Evolutionary conservation across 2,329 filamentous ascomycete genomes (phyloP).

Genomic region (Xylariaceae sp.): DNA sequence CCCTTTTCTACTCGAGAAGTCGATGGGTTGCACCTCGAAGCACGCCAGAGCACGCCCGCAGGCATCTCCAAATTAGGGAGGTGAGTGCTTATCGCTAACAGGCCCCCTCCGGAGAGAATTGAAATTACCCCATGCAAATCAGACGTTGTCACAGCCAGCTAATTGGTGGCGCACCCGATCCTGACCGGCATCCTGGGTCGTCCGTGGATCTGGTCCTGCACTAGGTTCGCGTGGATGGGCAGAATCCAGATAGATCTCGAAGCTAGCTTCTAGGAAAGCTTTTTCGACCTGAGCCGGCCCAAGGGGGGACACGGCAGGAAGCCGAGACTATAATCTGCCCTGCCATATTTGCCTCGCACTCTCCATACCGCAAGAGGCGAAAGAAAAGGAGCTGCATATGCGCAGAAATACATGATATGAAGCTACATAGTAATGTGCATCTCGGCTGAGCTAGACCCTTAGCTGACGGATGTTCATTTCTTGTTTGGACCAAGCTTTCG

Average conservation of each 20-base stretch:
- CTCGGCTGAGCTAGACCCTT: no score
- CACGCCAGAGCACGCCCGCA: slow-evolving; percentile 8
- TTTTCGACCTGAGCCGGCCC: background rate
- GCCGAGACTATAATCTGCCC: slow-evolving; percentile 2
- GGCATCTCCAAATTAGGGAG: slow-evolving; percentile 17
- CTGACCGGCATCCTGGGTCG: slow-evolving; percentile 6
- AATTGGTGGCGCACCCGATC: slow-evolving; percentile 8
- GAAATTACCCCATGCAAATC: slow-evolving; percentile 3
- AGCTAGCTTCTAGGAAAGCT: slow-evolving; percentile 3
- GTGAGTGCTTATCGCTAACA: slow-evolving; percentile 14
- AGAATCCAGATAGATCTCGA: no score
- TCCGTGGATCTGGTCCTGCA: slow-evolving; percentile 3
- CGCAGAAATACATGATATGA: no score
- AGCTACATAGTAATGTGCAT: no score
- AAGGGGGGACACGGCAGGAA: slow-evolving; percentile 1
- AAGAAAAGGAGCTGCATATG: no score
- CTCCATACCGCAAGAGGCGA: no score
- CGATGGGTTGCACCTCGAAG: slow-evolving; percentile 7
- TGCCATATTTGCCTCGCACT: no score
- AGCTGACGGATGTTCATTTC: no score
- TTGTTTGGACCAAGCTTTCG: no score
- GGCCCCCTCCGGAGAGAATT: background rate
- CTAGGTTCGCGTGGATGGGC: no score
- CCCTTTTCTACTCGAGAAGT: slow-evolving; percentile 9
- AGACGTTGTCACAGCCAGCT: slow-evolving; percentile 1